Base-by-base conservation (phyloP, 2,329 filamentous ascomycete genomes). In the Pestalotiopsis sp. region DNA sequence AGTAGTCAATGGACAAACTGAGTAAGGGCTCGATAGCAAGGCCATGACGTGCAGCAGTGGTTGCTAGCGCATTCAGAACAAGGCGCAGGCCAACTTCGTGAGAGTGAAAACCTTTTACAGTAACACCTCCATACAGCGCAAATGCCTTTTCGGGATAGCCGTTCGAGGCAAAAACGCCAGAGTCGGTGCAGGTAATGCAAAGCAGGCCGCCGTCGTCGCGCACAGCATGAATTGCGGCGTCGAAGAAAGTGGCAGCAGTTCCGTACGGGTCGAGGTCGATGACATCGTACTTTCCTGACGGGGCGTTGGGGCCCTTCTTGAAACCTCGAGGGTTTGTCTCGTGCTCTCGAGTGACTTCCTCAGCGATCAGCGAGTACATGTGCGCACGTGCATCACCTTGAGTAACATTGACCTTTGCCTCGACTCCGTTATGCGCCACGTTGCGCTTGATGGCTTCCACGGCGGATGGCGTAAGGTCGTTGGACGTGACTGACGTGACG, bases 241-340 rank as follows among this genome's bases (percentile, higher is more conserved):
- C 96, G 67, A 99, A 87, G 80, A 99, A 99, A 1, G 93, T 93
- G 11, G 93, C 93, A 0, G 95, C 96, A 0, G 94, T 97, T 57
- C 96, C 96, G 75, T 99, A 99, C 0, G 96, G 96, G 78, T 99
- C 96, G 38, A 99, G 87, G 78, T 99, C 96, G 72, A 99, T 96
- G 25, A 98, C 95, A 79, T 98, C 93, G 79, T 97, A 99, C 75
- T 87, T 90, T 76, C 90, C 86, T 71, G 83, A 82, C 39, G 80
- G 78, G 65, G 79, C 81, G 20, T 71, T 64, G 60, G 77, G 75
- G 1, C 81, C 78, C 65, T 80, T 80, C 70, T 82, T 78, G 25
- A 77, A 73, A 68, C 81, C 76, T 69, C 83, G 79, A 59, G 80
- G 73, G 67, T 81, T 77, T 59, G 74, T 76, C 73, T 76, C 66